Percentiles rank a stretch among this genome's conserved stretches.
phyloP scores from a whole-genome alignment of 805 yeast species.

The Yamadazyma scolyti region DNA sequence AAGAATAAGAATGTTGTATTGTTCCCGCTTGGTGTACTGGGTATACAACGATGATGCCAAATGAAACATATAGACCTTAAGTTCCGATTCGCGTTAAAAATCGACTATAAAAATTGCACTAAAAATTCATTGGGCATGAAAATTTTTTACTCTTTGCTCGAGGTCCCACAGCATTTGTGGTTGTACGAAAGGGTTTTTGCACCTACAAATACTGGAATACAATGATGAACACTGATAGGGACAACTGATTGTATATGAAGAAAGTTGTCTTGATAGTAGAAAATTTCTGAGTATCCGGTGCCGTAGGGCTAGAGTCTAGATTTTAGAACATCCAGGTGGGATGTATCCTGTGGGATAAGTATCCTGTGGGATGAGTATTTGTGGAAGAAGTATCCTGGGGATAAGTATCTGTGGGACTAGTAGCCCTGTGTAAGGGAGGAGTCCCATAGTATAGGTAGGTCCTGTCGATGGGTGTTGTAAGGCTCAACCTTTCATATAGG shows the following conservation, averaged over 20 bases:
- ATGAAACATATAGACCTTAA: constrained; percentile 40
- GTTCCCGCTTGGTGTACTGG: constrained; percentile 43
- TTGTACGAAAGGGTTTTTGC: background rate
- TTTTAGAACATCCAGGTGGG: too few species aligned
- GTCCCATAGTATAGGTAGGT: too few species aligned
- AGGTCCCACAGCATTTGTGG: background rate
- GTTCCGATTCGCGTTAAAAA: constrained; percentile 1
- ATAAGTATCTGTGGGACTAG: too few species aligned
- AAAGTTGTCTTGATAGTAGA: constrained; percentile 15
- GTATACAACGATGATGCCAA: constrained; percentile 42
- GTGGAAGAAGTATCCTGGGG: too few species aligned
- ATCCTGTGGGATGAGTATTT: too few species aligned
- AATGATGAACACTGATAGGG: constrained; percentile 15
- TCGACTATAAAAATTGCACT: constrained; percentile 2
- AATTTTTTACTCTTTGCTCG: too few species aligned
- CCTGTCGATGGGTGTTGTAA: too few species aligned
- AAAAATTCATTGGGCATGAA: background rate
- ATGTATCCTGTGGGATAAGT: too few species aligned
- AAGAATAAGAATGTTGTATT: constrained; percentile 56
- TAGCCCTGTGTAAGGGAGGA: too few species aligned
- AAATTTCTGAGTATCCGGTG: constrained; percentile 4
- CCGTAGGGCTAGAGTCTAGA: too few species aligned
- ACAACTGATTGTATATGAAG: constrained; percentile 13
- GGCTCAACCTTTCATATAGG: too few species aligned
- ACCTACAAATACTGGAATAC: too few species aligned